phyloP scores from a whole-genome alignment of 306 rosid genomes.

The Quillaja saponaria region DNA sequence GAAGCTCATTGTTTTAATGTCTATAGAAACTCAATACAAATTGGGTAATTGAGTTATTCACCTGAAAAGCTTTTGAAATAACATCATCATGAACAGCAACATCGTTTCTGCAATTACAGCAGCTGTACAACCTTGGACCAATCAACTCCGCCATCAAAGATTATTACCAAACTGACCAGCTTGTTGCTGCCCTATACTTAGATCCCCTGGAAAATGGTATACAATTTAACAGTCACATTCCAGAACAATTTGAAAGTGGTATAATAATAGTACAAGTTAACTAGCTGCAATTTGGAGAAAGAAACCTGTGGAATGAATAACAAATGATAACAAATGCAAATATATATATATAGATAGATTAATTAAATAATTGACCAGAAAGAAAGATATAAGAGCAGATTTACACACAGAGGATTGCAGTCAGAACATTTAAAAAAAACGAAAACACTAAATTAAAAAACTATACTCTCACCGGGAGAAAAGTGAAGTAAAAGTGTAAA shows the following conservation, averaged over 20 bases:
- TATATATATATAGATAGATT: background rate
- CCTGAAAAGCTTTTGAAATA: slow-evolving; percentile 97
- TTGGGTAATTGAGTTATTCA: slow-evolving; percentile 57
- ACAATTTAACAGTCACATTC: slow-evolving; percentile 10
- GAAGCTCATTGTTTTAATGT: slow-evolving; percentile 43
- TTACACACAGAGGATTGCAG: background rate
- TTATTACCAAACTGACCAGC: slow-evolving; percentile 18
- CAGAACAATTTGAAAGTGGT: background rate
- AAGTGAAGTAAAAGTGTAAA: too few relatives aligned
- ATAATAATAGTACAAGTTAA: background rate
- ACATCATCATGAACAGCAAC: slow-evolving; percentile 95
- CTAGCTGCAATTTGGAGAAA: background rate
- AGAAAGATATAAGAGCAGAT: background rate
- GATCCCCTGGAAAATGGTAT: background rate
- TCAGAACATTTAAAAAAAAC: background rate
- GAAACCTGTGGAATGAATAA: background rate
- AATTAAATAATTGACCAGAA: background rate
- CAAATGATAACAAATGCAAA: slow-evolving; percentile 3
- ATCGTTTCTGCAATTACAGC: slow-evolving; percentile 92
- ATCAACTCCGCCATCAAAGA: slow-evolving; percentile 73
- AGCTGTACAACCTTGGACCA: slow-evolving; percentile 91
- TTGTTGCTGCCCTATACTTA: slow-evolving; percentile 11
- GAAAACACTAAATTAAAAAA: background rate
- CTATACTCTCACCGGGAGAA: too few relatives aligned
- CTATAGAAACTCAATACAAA: slow-evolving; percentile 33